phyloP scores from a whole-genome alignment of 495 filamentous ascomycete genomes.

The Amniculicola lignicola region DNA sequence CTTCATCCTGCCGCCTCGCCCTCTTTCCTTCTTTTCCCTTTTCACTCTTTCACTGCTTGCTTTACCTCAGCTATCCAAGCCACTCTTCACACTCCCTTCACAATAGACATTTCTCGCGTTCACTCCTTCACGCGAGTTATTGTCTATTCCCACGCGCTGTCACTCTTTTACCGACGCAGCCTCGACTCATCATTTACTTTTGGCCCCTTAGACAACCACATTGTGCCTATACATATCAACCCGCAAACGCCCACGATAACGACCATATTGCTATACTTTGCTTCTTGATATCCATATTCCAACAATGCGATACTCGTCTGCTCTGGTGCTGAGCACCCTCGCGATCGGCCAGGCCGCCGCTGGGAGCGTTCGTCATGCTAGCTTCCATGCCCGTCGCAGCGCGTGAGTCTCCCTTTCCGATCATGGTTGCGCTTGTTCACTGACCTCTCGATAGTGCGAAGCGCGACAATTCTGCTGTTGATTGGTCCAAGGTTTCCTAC shows the following conservation, averaged over 20 bases:
- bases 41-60: conserved; percentile 3
- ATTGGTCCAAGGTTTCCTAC: conserved; percentile 16
- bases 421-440: neutral
- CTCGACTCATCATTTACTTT: too few species aligned
- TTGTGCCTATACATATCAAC: too few species aligned
- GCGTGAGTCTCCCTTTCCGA: conserved; percentile 12
- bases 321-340: conserved; percentile 33
- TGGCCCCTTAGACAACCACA: too few species aligned
- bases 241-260: conserved; percentile 6
- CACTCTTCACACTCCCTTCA: neutral
- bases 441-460: conserved; percentile 6
- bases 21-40: conserved; percentile 16
- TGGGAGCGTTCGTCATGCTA: conserved; percentile 24
- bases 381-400: conserved; percentile 31
- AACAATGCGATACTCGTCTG: conserved; percentile 33
- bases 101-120: conserved; percentile 21
- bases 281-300: neutral
- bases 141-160: conserved; percentile 6
- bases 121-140: conserved; percentile 33
- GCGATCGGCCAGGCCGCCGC: conserved; percentile 33
- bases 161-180: conserved; percentile 7
- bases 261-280: neutral
- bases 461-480: conserved; percentile 4
- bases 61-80: neutral
- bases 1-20: conserved; percentile 16